Base-by-base conservation (phyloP, 1,139 yeast species). In the Taphrina wiesneri region DNA sequence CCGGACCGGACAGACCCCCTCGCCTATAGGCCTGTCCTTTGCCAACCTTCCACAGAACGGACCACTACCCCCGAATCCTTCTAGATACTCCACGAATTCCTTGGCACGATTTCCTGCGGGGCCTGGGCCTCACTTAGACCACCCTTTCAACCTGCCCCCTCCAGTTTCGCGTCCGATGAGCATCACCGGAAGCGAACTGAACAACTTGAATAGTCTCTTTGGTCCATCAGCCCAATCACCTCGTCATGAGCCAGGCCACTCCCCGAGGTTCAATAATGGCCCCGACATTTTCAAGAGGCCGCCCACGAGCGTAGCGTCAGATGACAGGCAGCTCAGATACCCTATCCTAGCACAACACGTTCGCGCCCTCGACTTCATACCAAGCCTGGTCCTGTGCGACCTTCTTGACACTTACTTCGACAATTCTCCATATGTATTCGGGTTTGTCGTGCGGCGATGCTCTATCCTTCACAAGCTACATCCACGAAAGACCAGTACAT, bases 401-500 rank as follows among this genome's bases (percentile, higher is more conserved):
- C 69, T 79, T 13, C 70, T 77, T 21, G 79, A 77, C 59, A 75
- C 74, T 32, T 79, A 78, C 67, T 78, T 79, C 56, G 71, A 74
- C 17, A 74, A 73, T 15, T 77, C 70, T 60, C 74, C 74, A 52
- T 78, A 68, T 68, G 78, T 67, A 9, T 73, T 70, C 69, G 78
- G 72, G 65, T 74, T 70, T 52, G 69, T 63, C 66, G 74, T 68
- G 67, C 75, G 75, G 46, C 73, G 34, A 63, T 70, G 65, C 61
- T 73, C 70, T 53, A 65, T 68, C 45, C 65, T 71, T 47, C 70
- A 73, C 19, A 67, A 56, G 5, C 68, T 62, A 4, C 67, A 67
- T 6, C 76, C 75, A 1, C 70, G 81, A 30, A 70, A 70, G 39
- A 72, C 77, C 25, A 74, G 77, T n/a, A 72, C 75, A 3, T 74